phyloP scores from a whole-genome alignment of 768 basidiomycete species.

The Coprinopsis cinerea region DNA sequence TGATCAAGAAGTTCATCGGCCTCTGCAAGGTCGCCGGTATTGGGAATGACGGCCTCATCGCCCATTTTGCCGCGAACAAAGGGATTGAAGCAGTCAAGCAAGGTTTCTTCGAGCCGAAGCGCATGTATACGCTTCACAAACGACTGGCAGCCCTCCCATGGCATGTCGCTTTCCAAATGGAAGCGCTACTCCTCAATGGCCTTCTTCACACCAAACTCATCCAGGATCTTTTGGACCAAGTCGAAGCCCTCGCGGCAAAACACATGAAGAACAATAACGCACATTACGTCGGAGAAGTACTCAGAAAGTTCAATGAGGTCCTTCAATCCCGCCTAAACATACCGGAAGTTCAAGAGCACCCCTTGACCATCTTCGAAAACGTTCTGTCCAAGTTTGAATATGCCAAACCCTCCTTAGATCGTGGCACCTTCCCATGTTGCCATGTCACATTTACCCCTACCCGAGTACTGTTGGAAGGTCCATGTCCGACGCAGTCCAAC shows the following conservation, averaged over 20 bases:
- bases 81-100: slow-evolving; percentile 44
- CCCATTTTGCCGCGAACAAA: slow-evolving; percentile 24
- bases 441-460: slow-evolving; percentile 77
- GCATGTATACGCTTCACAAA: slow-evolving; percentile 38
- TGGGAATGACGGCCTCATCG: slow-evolving; percentile 24
- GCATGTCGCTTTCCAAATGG: slow-evolving; percentile 73
- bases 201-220: slow-evolving; percentile 59
- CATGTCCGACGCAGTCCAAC: slow-evolving; percentile 71
- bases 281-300: slow-evolving; percentile 35
- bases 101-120: slow-evolving; percentile 45
- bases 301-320: slow-evolving; percentile 48
- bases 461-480: slow-evolving; percentile 69
- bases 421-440: slow-evolving; percentile 55
- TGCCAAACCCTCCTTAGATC: slow-evolving; percentile 14
- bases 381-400: slow-evolving; percentile 7
- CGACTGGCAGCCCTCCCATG: slow-evolving; percentile 48
- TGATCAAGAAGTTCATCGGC: slow-evolving; percentile 42
- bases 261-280: slow-evolving; percentile 19
- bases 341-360: slow-evolving; percentile 24
- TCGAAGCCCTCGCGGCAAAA: slow-evolving; percentile 34
- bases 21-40: slow-evolving; percentile 50
- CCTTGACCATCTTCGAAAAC: slow-evolving; percentile 21
- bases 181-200: slow-evolving; percentile 59
- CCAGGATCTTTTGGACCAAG: slow-evolving; percentile 33
- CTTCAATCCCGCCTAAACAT: slow-evolving; percentile 39